These are phyloP conservation scores for Suillus spraguei DNA, from an alignment of 768 basidiomycete species.

Conservation along the genomic window DNA sequence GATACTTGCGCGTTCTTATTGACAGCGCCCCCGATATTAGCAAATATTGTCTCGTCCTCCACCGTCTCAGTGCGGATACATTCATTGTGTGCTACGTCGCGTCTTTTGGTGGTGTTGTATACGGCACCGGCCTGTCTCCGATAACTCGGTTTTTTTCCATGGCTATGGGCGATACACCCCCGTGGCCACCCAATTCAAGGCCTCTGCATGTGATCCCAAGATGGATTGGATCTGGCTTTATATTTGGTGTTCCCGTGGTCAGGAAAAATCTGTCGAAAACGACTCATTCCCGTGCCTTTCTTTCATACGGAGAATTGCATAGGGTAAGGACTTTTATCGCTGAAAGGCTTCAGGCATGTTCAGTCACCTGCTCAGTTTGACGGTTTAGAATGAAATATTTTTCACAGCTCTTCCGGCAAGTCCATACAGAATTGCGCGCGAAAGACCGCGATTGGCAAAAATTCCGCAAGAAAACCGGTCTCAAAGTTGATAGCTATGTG, in stretches of 20 bases:
- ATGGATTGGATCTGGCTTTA: conserved; percentile 32
- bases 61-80: conserved; percentile 26
- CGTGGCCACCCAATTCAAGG: conserved; percentile 29
- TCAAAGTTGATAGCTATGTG: neutral
- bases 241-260: conserved; percentile 37
- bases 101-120: conserved; percentile 34
- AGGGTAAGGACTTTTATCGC: conserved; percentile 9
- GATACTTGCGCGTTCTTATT: neutral
- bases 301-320: conserved; percentile 12
- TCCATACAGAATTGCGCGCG: neutral
- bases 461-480: conserved; percentile 5
- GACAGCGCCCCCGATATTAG: conserved; percentile 3
- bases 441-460: neutral
- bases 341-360: conserved; percentile 3
- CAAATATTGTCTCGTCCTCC: conserved; percentile 37
- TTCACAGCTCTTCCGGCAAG: conserved; percentile 4
- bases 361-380: neutral
- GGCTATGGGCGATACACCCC: conserved; percentile 33
- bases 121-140: conserved; percentile 24
- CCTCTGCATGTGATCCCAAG: conserved; percentile 34
- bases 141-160: conserved; percentile 37
- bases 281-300: conserved; percentile 7
- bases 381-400: conserved; percentile 1
- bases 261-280: conserved; percentile 14
- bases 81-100: conserved; percentile 42